These are phyloP conservation scores for Chlorociboria aeruginascens DNA, from an alignment of 495 filamentous ascomycete species.

Conservation along the genomic window DNA sequence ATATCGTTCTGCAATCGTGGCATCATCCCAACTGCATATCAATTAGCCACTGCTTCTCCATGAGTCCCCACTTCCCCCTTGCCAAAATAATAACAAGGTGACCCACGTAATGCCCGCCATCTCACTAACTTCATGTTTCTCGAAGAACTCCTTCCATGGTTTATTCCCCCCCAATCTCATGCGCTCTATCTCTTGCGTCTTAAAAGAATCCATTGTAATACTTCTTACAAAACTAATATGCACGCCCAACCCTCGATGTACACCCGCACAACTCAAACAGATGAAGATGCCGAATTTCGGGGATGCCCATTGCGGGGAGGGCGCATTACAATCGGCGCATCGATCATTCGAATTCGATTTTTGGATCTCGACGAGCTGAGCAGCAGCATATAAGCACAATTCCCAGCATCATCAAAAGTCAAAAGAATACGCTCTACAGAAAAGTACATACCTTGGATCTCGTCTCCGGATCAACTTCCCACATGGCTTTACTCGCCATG, in stretches of 20 bases:
- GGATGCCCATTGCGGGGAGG: conserved; percentile 86
- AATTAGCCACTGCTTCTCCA: conserved; percentile 3
- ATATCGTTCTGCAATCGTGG: conserved; percentile 74
- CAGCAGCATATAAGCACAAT: conserved; percentile 1
- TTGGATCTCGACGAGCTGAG: conserved; percentile 50
- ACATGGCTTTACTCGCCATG: conserved; percentile 45
- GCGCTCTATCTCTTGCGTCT: conserved; percentile 69
- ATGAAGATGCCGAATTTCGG: conserved; percentile 80
- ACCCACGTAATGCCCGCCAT: conserved; percentile 32
- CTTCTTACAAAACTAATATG: conserved; percentile 96
- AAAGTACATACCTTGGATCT: conserved; percentile 60
- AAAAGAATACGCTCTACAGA: background rate
- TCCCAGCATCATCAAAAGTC: no score
- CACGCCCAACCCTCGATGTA: conserved; percentile 87
- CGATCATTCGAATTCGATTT: conserved; percentile 72
- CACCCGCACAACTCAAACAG: conserved; percentile 89
- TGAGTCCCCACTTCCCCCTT: conserved; percentile 9
- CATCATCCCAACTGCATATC: conserved; percentile 53
- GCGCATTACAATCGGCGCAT: conserved; percentile 90
- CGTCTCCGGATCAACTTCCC: conserved; percentile 96
- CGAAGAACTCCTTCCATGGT: conserved; percentile 74
- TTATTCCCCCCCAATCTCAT: conserved; percentile 84
- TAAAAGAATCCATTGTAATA: conserved; percentile 97
- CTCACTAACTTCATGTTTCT: conserved; percentile 53
- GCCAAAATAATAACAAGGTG: background rate